Percentiles rank a stretch among this genome's conserved stretches.
phyloP scores from a whole-genome alignment of 768 basidiomycete species.

The Rubroboletus satanas region DNA sequence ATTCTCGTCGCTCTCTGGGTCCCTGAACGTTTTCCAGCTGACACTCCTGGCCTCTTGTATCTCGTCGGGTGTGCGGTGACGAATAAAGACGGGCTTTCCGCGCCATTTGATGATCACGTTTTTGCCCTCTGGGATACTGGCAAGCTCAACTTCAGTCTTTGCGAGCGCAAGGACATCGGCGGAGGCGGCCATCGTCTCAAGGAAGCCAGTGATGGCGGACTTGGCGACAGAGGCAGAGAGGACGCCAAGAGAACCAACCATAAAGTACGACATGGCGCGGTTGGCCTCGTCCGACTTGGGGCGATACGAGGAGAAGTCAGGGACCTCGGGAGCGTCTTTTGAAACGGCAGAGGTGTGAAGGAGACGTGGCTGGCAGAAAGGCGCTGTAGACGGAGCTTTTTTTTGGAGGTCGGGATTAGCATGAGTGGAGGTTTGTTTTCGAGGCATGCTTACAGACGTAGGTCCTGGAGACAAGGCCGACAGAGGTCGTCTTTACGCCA shows the following conservation, averaged over 20 bases:
- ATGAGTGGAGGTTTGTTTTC: constrained; percentile 4
- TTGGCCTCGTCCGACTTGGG: constrained; percentile 59
- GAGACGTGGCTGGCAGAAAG: constrained; percentile 60
- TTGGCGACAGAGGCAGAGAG: constrained; percentile 94
- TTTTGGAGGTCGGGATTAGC: constrained; percentile 12
- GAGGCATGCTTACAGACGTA: constrained; percentile 50
- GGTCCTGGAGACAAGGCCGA: constrained; percentile 62
- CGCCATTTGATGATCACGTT: constrained; percentile 99
- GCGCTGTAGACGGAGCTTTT: constrained; percentile 48
- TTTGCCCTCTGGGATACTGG: constrained; percentile 92
- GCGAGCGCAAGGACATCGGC: constrained; percentile 97
- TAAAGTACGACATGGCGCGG: constrained; percentile 82
- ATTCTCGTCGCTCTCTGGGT: constrained; percentile 87
- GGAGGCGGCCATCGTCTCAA: constrained; percentile 94
- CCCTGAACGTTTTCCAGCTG: constrained; percentile 85
- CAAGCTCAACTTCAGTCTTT: constrained; percentile 93
- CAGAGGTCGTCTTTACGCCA: constrained; percentile 42
- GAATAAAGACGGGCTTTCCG: constrained; percentile 99
- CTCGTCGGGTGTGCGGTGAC: constrained; percentile 89
- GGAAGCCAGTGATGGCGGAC: constrained; percentile 88
- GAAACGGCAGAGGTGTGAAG: constrained; percentile 71
- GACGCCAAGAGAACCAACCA: constrained; percentile 89
- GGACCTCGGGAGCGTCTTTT: constrained; percentile 76
- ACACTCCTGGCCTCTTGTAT: constrained; percentile 85
- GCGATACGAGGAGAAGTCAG: constrained; percentile 84